phyloP scores from a whole-genome alignment of 176 grass and related monocot species.

The Rhynchospora pubera region DNA sequence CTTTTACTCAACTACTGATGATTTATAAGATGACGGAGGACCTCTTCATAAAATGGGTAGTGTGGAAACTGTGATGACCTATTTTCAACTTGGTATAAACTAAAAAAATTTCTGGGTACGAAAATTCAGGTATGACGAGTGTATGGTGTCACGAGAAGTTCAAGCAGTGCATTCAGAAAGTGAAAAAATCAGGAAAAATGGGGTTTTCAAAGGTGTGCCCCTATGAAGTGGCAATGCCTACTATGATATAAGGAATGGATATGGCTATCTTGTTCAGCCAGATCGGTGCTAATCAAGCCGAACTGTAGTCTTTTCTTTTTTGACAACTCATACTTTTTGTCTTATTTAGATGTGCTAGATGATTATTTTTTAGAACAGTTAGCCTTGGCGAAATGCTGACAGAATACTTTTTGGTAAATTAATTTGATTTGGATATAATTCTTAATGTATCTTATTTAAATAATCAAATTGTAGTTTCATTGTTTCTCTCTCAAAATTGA shows the following conservation, averaged over 20 bases:
- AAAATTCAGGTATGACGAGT: conserved; percentile 18
- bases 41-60: background rate
- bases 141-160: conserved; percentile 56
- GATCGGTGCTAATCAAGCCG: conserved; percentile 31
- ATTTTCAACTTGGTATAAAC: background rate
- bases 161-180: conserved; percentile 78
- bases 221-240: conserved; percentile 65
- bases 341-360: background rate
- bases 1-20: background rate
- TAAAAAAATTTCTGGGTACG: background rate
- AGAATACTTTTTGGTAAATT: background rate
- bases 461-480: background rate
- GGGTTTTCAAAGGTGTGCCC: conserved; percentile 77
- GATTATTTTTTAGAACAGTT: background rate
- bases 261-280: conserved; percentile 93
- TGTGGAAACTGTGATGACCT: background rate
- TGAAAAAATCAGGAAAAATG: conserved; percentile 58
- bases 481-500: background rate
- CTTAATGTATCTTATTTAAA: background rate
- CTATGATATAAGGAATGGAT: conserved; percentile 90
- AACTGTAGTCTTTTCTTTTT: conserved; percentile 35
- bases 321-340: background rate
- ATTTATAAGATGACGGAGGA: background rate
- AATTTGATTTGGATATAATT: background rate
- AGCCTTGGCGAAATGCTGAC: background rate